A percentile compares a stretch with the other conserved stretches of the same genome.
phyloP scores from a whole-genome alignment of 371 early-diverging fungal genomes.

The Fennellomyces sp. region DNA sequence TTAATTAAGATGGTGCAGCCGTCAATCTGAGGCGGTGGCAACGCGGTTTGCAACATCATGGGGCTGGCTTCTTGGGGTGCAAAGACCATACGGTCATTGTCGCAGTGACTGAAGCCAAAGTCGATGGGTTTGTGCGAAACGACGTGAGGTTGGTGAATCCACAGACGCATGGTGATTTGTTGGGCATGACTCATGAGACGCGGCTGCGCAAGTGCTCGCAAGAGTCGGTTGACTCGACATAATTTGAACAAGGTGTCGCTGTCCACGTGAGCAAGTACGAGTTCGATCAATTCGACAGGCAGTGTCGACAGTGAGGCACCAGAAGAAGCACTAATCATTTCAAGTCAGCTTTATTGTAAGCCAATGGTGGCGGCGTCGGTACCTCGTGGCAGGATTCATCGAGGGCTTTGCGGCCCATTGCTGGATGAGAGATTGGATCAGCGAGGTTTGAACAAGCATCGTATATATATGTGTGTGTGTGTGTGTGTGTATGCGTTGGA shows the following conservation, averaged over 20 bases:
- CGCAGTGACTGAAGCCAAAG: conserved; percentile 10
- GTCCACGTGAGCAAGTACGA: conserved; percentile 10
- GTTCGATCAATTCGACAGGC: conserved; percentile 20
- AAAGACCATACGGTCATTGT: conserved; percentile 13
- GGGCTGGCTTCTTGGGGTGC: not conserved
- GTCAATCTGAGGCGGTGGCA: conserved; percentile 20
- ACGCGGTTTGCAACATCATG: conserved; percentile 9
- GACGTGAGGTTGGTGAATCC: conserved; percentile 16
- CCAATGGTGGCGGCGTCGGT: too few relatives aligned
- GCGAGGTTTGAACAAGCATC: not conserved
- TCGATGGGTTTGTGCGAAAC: conserved; percentile 22
- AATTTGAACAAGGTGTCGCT: conserved; percentile 17
- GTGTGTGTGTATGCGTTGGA: not conserved
- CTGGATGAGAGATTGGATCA: conserved; percentile 1
- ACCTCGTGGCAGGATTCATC: too few relatives aligned
- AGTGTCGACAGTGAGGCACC: not conserved
- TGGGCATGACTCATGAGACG: conserved; percentile 15
- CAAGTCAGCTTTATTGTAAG: too few relatives aligned
- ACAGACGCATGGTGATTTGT: conserved; percentile 22
- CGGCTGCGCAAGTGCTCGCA: conserved; percentile 21
- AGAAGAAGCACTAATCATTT: not conserved
- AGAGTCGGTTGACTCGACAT: conserved; percentile 18
- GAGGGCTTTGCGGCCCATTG: too few relatives aligned
- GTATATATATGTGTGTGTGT: not conserved
- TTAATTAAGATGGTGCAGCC: conserved; percentile 20